Evolutionary conservation across 805 yeast genomes (phyloP), one percentile per base, ranked within the genome.

Genomic region (Pachysolen tannophilus): DNA sequence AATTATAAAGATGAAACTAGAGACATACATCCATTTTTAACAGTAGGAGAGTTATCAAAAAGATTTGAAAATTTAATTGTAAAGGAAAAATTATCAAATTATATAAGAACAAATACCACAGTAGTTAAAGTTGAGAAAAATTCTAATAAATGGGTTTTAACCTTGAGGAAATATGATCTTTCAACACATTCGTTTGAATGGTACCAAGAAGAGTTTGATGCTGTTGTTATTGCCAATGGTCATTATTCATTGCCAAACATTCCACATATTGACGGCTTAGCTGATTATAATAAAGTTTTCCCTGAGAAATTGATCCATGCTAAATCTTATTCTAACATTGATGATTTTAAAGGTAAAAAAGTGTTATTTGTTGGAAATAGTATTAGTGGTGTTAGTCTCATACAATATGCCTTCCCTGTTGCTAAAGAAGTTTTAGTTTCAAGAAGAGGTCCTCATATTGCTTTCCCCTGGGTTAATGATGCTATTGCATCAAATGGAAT

Each of bases 161-260:
- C n/a, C n/a, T n/a, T n/a, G n/a, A n/a, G n/a, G n/a, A n/a, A n/a
- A n/a, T n/a, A n/a, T n/a, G n/a, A n/a, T n/a, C n/a, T n/a, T n/a
- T n/a, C n/a, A n/a, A n/a, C n/a, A n/a, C n/a, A n/a, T n/a, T n/a
- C n/a, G n/a, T n/a, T n/a, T n/a, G n/a, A 39, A 41, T 69, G 75
- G 75, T 69, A 69, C 41, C 50, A 45, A 18, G 70, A 70, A 35
- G 50, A 49, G 23, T 75, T 65, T 43, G 87, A 81, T 49, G 81
- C 75, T 8, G 68, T 81, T 5, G 72, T 74, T 3, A 50, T 76
- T 5, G 82, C 85, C 5, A 61, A 70, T 19, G 88, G 90, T 1
- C 77, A 74, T 49, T n/a, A n/a, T n/a, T 67, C 76, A 28, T 61
- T 67, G 19, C 88, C 88, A 1, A 63, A 49, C 43, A 56, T 72